Evolutionary conservation across 2,329 filamentous ascomycete genomes (phyloP), one percentile per base, ranked within the genome.

Genomic region (Alternaria solani): DNA sequence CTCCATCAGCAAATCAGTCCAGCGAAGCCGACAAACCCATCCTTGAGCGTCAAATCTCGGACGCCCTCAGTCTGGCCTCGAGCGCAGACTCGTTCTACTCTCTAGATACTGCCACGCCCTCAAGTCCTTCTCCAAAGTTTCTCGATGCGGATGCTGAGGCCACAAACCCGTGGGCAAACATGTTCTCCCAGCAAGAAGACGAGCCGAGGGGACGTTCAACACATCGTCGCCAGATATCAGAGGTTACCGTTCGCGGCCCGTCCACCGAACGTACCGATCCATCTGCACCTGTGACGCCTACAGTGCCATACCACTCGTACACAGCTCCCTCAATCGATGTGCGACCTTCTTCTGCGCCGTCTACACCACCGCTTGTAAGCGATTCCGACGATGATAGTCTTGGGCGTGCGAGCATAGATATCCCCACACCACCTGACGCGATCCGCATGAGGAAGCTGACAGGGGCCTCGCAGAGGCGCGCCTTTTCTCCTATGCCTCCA

Each of bases 401-500:
- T 28, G 79, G 80, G 38, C 77, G 62, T 58, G 77, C 60, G 51
- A 76, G 65, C 67, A 67, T 71, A 64, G 80, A 77, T 73, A 77
- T 75, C 63, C 79, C 63, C 61, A 83, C 72, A 65, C 81, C 75
- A 41, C 78, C 75, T 18, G 70, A 76, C 59, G 74, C 71, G 8
- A 76, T 78, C 44, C 73, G 75, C 43, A 75, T 75, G 64, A 77
- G 72, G 55, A 71, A 73, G 42, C 73, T 79, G 38, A 87, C 77
- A 47, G 85, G 88, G 25, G 83, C 86, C 2, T 88, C 86, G 2
- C 81, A 83, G 57, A 82, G 84, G 58, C 85, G 87, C 38, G 85
- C 85, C 8, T 81, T 91, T 7, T 90, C 90, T 0, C 89, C 90
- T 0, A 83, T 93, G 62, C 90, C 91, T 3, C 85, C 89, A 1